A percentile compares a stretch with the other conserved stretches of the same genome.
phyloP scores from a whole-genome alignment of 192 early-diverging fungal species.

The Linderina pennispora region DNA sequence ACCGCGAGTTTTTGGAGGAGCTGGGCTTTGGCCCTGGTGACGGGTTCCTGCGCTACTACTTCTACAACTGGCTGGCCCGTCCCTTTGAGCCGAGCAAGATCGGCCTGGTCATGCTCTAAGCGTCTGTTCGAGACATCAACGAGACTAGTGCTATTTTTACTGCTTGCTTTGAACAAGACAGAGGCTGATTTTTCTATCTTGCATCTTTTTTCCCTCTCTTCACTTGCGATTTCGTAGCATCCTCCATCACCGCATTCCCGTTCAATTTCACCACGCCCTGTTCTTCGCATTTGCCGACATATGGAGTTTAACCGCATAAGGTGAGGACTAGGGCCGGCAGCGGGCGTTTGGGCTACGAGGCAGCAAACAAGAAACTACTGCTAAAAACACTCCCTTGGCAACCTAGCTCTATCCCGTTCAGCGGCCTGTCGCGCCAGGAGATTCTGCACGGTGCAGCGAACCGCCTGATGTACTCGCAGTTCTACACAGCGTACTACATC shows the following conservation, averaged over 20 bases:
- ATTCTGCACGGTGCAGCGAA: slow-evolving; percentile 52
- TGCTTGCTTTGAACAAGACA: no score
- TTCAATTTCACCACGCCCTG: background rate
- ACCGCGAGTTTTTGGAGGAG: slow-evolving; percentile 68
- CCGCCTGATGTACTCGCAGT: slow-evolving; percentile 53
- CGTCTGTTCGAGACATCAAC: background rate
- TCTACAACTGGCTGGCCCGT: slow-evolving; percentile 91
- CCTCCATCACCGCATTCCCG: background rate
- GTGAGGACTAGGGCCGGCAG: no score
- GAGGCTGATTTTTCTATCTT: background rate
- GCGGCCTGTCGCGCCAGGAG: slow-evolving; percentile 45
- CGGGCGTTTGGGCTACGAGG: no score
- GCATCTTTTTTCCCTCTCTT: slow-evolving; percentile 5
- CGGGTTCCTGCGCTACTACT: slow-evolving; percentile 90
- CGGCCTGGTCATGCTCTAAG: slow-evolving; percentile 87
- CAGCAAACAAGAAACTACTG: no score
- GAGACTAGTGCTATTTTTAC: no score
- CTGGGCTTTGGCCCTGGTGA: slow-evolving; percentile 92
- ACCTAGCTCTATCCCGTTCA: slow-evolving; percentile 32
- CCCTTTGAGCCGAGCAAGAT: slow-evolving; percentile 61
- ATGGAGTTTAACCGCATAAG: slow-evolving; percentile 33
- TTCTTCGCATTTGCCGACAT: background rate
- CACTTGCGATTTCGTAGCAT: background rate
- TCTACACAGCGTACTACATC: slow-evolving; percentile 53
- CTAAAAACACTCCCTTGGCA: no score